Base-by-base conservation (phyloP, 192 early-diverging fungal genomes). In the Coemansia umbellata region DNA sequence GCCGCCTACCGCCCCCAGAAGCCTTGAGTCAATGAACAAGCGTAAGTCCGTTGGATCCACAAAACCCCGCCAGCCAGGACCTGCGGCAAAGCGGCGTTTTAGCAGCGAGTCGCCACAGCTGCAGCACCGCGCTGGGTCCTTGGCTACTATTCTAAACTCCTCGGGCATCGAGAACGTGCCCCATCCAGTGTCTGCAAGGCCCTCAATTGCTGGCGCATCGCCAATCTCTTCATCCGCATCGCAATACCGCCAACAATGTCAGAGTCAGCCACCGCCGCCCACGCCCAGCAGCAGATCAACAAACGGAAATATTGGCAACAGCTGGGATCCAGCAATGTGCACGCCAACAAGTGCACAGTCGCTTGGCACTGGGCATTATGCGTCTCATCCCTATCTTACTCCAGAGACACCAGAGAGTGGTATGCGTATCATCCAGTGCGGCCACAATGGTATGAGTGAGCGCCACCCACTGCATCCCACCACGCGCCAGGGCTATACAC, bases 1-100 rank as follows among this genome's bases (percentile, higher is more conserved):
- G 50, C 63, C 68, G 22, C 74, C 74, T 3, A 77, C 68, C 3
- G 74, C 74, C n/a, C 74, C 74, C 22, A 58, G 74, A 19, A 77
- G 74, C 49, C 58, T 77, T 14, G 74, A 77, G 50, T 65, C 74
- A 8, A 53, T 77, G 58, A 53, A 55, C 56, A 77, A 77, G 56
- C 67, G 74, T 48, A 77, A 70, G 58, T 23, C 17, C 5, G 43
- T 26, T 4, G 28, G 28, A 14, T 14, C 7, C 24, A 13, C 14
- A 15, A n/a, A 11, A 1, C 14, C 3, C 4, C 22, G 19, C 19
- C 36, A 53, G 17, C 23, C 51, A 4, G 26, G 26, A 11, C 32
- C 31, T 8, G 36, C 35, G 9, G 14, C 43, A 15, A 63, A 55
- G 51, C 53, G 62, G 18, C 58, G 58, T 50, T 54, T 28, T 31